phyloP scores from a whole-genome alignment of 2,329 filamentous ascomycete species.

The Aspergillus carbonarius region DNA sequence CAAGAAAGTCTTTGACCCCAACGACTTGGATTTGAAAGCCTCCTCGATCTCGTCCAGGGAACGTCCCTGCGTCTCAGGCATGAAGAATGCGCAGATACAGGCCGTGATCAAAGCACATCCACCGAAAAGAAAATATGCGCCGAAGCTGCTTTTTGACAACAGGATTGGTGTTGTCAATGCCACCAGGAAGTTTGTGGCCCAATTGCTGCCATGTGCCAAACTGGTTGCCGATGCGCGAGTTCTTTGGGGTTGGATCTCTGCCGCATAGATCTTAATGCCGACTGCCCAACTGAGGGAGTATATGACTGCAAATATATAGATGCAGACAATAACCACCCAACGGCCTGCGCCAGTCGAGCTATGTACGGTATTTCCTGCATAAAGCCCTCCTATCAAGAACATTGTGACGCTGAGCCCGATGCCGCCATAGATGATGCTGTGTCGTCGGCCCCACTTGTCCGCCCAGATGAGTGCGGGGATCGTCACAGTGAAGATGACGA shows the following conservation, averaged over 20 bases:
- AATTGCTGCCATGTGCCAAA: conserved; percentile 55
- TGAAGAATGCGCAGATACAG: conserved; percentile 42
- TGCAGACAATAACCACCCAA: conserved; percentile 32
- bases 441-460: conserved; percentile 59
- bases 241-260: conserved; percentile 58
- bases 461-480: conserved; percentile 58
- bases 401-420: conserved; percentile 46
- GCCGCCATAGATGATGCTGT: conserved; percentile 56
- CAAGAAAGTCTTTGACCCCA: conserved; percentile 4
- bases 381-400: conserved; percentile 36
- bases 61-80: conserved; percentile 53
- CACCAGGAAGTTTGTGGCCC: conserved; percentile 47
- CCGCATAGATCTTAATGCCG: conserved; percentile 56
- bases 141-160: conserved; percentile 44
- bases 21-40: conserved; percentile 39
- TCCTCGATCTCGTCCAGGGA: conserved; percentile 53
- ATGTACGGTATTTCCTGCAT: conserved; percentile 33
- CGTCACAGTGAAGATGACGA: conserved; percentile 59
- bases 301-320: conserved; percentile 29
- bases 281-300: conserved; percentile 53
- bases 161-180: conserved; percentile 47
- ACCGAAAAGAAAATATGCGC: conserved; percentile 50
- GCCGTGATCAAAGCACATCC: conserved; percentile 41
- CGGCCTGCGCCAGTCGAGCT: conserved; percentile 26
- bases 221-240: conserved; percentile 57